Evolutionary conservation across 371 early-diverging fungal genomes (phyloP), one percentile per base, ranked within the genome.

Genomic region (Dipsacomyces acuminosporus): DNA sequence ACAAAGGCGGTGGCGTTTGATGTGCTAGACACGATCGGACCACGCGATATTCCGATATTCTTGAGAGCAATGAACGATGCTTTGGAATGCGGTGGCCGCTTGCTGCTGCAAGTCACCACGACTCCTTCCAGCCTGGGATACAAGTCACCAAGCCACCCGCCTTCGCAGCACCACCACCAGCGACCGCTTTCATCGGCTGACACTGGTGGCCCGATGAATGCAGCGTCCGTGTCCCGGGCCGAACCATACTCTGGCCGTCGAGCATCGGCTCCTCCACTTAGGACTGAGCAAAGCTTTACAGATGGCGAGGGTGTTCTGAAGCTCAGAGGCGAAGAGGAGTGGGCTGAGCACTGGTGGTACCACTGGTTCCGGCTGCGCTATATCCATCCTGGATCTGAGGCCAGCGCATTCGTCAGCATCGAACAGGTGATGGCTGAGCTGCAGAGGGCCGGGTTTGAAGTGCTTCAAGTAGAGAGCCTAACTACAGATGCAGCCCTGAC

Each of bases 301-400:
- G 30, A 30, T 30, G 30, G 11, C 30, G 30, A 11, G 30, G 11
- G 30, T n/a, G 30, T 15, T 8, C 20, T 46, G 7, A 25, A 35
- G 4, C 9, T 33, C 4, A 30, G 47, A 11, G 59, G 63, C 9
- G 59, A 58, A 4, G 63, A 59, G 21, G 59, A 63, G 49, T 53
- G 56, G 59, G 64, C 70, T 0, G 70, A 70, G 56, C 59, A 56
- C 44, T 70, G 70, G 70, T 70, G 70, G 70, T 72, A 72, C 63
- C 72, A 72, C 53, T 58, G 58, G 67, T 72, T 62, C 54, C 52
- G 63, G 11, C 63, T 62, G 49, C 40, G 41, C 23, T 47, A 61
- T 36, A 66, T 72, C 45, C 63, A 55, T 34, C 72, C 72, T 3
- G 67, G 72, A 1, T 54, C 67, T 15, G 72, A 66, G 33, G 66